phyloP scores from a whole-genome alignment of 1,284 basidiomycete species.

The Cutaneotrichosporon cutaneum region DNA sequence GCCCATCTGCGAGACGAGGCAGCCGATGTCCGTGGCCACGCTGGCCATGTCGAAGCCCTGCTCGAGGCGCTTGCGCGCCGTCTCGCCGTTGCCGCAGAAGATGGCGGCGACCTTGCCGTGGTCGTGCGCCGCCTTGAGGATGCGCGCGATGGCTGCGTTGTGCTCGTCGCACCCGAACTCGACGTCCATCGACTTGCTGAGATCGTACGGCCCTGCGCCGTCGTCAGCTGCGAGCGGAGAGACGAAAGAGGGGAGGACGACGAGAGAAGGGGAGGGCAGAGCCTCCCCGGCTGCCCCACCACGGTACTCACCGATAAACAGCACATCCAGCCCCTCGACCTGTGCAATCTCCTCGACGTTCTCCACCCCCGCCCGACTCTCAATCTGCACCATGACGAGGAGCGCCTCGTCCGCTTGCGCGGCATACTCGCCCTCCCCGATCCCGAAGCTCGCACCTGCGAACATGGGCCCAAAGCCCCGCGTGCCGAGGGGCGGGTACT shows the following conservation, averaged over 20 bases:
- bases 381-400: slow-evolving; percentile 65
- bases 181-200: slow-evolving; percentile 54
- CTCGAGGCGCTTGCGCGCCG: slow-evolving; percentile 57
- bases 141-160: slow-evolving; percentile 63
- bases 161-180: slow-evolving; percentile 33
- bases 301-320: slow-evolving; percentile 60
- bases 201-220: slow-evolving; percentile 60
- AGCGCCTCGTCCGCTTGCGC: slow-evolving; percentile 59
- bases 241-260: too few species aligned
- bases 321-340: slow-evolving; percentile 63
- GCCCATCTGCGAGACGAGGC: slow-evolving; percentile 29
- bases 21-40: slow-evolving; percentile 42
- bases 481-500: slow-evolving; percentile 31
- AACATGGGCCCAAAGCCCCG: slow-evolving; percentile 34
- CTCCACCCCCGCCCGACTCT: slow-evolving; percentile 61
- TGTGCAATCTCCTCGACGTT: slow-evolving; percentile 64
- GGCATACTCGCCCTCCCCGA: slow-evolving; percentile 57
- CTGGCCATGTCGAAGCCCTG: slow-evolving; percentile 58
- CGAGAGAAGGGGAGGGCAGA: too few species aligned
- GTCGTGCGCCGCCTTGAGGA: slow-evolving; percentile 59
- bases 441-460: slow-evolving; percentile 22
- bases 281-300: too few species aligned
- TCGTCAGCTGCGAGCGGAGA: slow-evolving; percentile 12
- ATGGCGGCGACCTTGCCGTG: slow-evolving; percentile 61
- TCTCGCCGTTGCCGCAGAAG: slow-evolving; percentile 57